These are phyloP conservation scores for Flueggea neowawraea DNA, from an alignment of 441 rosid species.

Conservation along the genomic window DNA sequence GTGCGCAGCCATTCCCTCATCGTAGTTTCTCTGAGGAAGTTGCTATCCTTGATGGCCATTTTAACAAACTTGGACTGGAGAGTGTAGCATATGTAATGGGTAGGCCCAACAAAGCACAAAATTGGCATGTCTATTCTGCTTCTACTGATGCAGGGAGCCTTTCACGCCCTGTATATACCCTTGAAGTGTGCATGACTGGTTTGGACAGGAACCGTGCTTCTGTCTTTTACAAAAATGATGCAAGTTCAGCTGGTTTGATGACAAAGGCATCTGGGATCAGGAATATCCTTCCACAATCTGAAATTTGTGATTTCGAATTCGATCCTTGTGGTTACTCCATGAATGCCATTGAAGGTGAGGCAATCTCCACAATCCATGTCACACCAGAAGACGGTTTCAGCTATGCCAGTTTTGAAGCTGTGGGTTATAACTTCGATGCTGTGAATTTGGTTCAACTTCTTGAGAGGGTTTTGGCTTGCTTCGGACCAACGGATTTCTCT, in stretches of 20 bases:
- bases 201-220: constrained; percentile 52
- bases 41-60: constrained; percentile 54
- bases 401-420: constrained; percentile 79
- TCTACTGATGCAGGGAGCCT: constrained; percentile 14
- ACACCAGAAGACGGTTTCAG: constrained; percentile 83
- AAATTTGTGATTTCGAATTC: constrained; percentile 72
- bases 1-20: constrained; percentile 69
- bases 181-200: constrained; percentile 94
- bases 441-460: constrained; percentile 36
- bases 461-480: constrained; percentile 59
- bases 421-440: constrained; percentile 46
- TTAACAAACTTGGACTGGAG: constrained; percentile 44
- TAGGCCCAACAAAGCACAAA: constrained; percentile 31
- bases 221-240: constrained; percentile 26
- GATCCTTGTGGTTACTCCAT: constrained; percentile 86
- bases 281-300: constrained; percentile 59
- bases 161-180: constrained; percentile 36
- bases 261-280: constrained; percentile 67
- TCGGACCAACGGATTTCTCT: constrained; percentile 60
- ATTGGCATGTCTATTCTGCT: constrained; percentile 84
- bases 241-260: constrained; percentile 50
- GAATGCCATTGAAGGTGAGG: constrained; percentile 65
- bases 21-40: constrained; percentile 78
- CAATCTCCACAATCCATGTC: constrained; percentile 73
- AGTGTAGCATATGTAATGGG: constrained; percentile 68